phyloP scores from a whole-genome alignment of 1,284 basidiomycete species.

The Schizopora paradoxa region DNA sequence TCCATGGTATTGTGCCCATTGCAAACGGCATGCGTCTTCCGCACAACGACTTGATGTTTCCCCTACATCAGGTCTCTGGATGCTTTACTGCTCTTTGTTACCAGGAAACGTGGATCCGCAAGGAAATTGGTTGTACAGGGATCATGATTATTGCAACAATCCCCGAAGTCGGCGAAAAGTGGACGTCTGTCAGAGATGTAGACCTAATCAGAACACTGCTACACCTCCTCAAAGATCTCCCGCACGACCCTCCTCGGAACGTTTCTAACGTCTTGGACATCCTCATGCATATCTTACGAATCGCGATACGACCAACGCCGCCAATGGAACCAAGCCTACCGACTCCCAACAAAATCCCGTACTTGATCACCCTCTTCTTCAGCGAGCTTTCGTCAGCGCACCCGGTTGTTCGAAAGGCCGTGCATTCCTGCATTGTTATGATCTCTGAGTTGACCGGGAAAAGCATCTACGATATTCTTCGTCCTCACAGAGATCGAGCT shows the following conservation, averaged over 20 bases:
- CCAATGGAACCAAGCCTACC: constrained; percentile 35
- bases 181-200: constrained; percentile 85
- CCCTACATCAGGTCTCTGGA: constrained; percentile 74
- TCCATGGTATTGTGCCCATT: constrained; percentile 64
- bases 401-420: constrained; percentile 79
- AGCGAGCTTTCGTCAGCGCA: constrained; percentile 88
- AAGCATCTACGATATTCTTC: constrained; percentile 73
- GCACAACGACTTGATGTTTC: constrained; percentile 51
- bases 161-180: constrained; percentile 69
- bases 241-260: constrained; percentile 82
- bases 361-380: constrained; percentile 81
- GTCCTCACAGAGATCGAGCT: constrained; percentile 85
- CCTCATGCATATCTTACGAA: constrained; percentile 71
- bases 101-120: constrained; percentile 83
- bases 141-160: constrained; percentile 75
- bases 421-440: constrained; percentile 79
- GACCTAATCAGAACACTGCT: constrained; percentile 90
- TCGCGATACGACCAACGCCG: constrained; percentile 28
- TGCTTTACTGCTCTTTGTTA: constrained; percentile 82
- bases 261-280: constrained; percentile 79
- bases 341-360: constrained; percentile 49
- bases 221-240: constrained; percentile 94
- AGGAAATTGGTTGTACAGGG: constrained; percentile 83
- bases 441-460: constrained; percentile 74
- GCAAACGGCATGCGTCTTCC: constrained; percentile 40